Conservation (phyloP, 2,329 filamentous ascomycete species). For the Ceratocystis destructans region DNA sequence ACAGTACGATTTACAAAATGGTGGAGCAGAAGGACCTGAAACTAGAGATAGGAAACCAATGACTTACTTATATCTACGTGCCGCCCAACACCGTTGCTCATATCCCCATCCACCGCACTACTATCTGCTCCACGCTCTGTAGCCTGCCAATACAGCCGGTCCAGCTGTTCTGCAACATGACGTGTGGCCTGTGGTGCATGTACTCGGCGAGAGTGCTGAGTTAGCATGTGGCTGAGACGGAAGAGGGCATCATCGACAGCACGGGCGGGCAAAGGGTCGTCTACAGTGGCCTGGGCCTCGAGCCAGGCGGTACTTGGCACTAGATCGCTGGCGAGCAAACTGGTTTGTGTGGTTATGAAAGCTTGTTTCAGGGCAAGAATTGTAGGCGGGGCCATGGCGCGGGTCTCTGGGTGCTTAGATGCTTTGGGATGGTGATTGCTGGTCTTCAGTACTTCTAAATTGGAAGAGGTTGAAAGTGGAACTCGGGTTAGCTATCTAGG, state of each 20-base stretch:
- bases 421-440: background rate
- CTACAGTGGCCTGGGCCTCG: slow-evolving; percentile 26
- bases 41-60: background rate
- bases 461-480: background rate
- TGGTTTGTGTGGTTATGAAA: slow-evolving; percentile 50
- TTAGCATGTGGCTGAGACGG: slow-evolving; percentile 47
- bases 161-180: slow-evolving; percentile 60
- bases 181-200: slow-evolving; percentile 56
- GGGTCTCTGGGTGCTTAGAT: background rate
- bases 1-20: too few species aligned
- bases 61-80: slow-evolving; percentile 35
- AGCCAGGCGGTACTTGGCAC: slow-evolving; percentile 40
- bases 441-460: too few species aligned
- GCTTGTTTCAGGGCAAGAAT: slow-evolving; percentile 48
- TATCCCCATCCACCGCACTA: slow-evolving; percentile 26
- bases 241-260: slow-evolving; percentile 43
- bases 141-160: slow-evolving; percentile 44
- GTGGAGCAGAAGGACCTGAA: background rate
- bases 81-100: slow-evolving; percentile 27
- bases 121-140: slow-evolving; percentile 30
- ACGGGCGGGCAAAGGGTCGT: slow-evolving; percentile 32
- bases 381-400: slow-evolving; percentile 32
- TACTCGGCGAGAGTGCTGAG: slow-evolving; percentile 50
- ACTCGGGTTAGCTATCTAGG: background rate
- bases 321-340: slow-evolving; percentile 46